A percentile compares a stretch with the other conserved stretches of the same genome.
phyloP scores from a whole-genome alignment of 495 filamentous ascomycete genomes.

The Neurospora sp. region DNA sequence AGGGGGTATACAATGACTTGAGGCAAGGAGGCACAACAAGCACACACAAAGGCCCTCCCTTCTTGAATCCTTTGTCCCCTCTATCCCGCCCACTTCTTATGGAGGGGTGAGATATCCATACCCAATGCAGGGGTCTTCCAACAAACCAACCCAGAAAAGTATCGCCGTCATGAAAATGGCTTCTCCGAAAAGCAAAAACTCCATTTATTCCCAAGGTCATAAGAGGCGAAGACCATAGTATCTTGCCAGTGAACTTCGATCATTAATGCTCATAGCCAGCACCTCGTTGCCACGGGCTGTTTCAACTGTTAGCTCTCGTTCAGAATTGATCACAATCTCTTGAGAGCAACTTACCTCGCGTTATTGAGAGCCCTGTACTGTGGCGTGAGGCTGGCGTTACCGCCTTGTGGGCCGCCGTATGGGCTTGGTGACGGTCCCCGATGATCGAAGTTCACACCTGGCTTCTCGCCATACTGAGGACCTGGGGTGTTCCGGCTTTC shows the following conservation, averaged over 20 bases:
- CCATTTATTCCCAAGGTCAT: slow-evolving; percentile 3
- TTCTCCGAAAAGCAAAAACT: slow-evolving; percentile 1
- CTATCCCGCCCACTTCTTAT: not conserved
- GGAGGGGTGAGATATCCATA: not conserved
- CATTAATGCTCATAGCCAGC: slow-evolving; percentile 40
- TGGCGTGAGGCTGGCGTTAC: slow-evolving; percentile 3
- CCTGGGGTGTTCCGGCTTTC: slow-evolving; percentile 12
- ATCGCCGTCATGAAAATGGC: not conserved
- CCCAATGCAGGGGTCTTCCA: not conserved
- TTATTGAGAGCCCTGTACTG: slow-evolving; percentile 21
- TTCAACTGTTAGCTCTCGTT: slow-evolving; percentile 11
- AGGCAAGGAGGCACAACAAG: not conserved
- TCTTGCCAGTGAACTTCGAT: not conserved
- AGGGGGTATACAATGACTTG: not conserved
- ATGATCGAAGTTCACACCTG: slow-evolving; percentile 6
- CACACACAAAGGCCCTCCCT: not conserved
- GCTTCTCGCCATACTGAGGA: not conserved
- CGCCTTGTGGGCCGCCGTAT: slow-evolving; percentile 3
- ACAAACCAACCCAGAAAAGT: not conserved
- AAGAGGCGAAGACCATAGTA: not conserved
- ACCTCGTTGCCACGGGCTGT: slow-evolving; percentile 46
- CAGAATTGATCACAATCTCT: not conserved
- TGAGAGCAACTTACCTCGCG: slow-evolving; percentile 34
- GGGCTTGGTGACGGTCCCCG: slow-evolving; percentile 10
- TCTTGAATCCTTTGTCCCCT: not conserved